Percentiles rank a stretch among this genome's conserved stretches.
phyloP scores from a whole-genome alignment of 148 eudicot genomes.

The Rhododendron kiyosumense region DNA sequence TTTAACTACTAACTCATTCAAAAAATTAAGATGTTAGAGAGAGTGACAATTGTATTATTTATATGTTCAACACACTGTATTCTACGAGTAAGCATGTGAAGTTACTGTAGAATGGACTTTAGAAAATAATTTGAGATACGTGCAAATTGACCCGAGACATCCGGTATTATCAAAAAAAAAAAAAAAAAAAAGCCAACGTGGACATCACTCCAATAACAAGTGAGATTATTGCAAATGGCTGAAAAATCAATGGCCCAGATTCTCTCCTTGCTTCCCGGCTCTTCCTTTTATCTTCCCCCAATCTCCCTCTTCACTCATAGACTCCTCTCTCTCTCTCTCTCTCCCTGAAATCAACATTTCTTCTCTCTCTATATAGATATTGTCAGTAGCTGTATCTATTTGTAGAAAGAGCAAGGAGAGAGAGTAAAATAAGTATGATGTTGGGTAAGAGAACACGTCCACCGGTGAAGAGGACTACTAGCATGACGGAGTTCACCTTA shows the following conservation, averaged over 20 bases:
- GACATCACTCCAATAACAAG: neutral
- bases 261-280: constrained; percentile 26
- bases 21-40: too few relatives aligned
- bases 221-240: neutral
- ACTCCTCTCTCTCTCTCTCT: neutral
- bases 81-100: too few relatives aligned
- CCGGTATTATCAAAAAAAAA: too few relatives aligned
- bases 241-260: constrained; percentile 23
- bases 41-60: too few relatives aligned
- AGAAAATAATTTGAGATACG: too few relatives aligned
- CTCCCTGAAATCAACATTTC: neutral
- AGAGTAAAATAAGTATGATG: constrained; percentile 6
- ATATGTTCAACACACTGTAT: too few relatives aligned
- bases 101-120: too few relatives aligned
- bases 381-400: neutral
- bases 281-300: constrained; percentile 17
- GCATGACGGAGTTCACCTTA: constrained; percentile 71
- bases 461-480: constrained; percentile 65
- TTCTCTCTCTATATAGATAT: neutral
- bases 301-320: neutral
- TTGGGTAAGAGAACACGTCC: constrained; percentile 54
- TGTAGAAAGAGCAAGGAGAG: neutral
- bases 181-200: neutral
- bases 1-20: too few relatives aligned
- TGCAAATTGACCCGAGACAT: too few relatives aligned